phyloP scores from a whole-genome alignment of 2,329 filamentous ascomycete species.

The Biscogniauxia mediterranea region DNA sequence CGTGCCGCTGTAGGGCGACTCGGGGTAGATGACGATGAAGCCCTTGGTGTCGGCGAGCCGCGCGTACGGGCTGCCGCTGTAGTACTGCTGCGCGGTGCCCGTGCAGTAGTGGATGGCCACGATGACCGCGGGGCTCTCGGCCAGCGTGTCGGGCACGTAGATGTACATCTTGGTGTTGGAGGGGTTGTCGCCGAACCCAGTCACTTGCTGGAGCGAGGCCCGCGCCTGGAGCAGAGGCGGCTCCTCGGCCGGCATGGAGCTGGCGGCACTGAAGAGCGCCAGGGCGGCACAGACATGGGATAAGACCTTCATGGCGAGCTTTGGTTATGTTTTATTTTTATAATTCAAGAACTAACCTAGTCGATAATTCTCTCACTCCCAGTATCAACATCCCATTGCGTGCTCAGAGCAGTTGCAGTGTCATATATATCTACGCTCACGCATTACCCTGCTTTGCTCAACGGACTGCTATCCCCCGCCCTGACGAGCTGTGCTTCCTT shows the following conservation, averaged over 20 bases:
- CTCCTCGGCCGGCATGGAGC: background rate
- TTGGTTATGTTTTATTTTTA: background rate
- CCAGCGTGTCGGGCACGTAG: conserved; percentile 36
- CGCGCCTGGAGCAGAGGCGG: background rate
- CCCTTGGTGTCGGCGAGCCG: conserved; percentile 39
- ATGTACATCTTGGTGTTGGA: conserved; percentile 46
- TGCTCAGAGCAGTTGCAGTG: background rate
- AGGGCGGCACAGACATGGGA: background rate
- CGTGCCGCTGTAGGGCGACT: conserved; percentile 46
- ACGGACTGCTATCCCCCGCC: background rate
- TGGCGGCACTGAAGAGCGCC: background rate
- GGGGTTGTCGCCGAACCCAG: conserved; percentile 34
- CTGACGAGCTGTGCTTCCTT: background rate
- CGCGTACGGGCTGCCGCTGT: conserved; percentile 47
- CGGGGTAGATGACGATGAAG: conserved; percentile 54
- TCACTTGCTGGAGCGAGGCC: conserved; percentile 27
- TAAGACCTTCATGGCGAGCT: background rate
- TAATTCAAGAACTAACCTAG: background rate
- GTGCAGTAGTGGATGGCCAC: conserved; percentile 55
- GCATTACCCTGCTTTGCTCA: background rate
- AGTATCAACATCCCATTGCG: background rate
- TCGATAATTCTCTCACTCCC: background rate
- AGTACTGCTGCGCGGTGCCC: conserved; percentile 49
- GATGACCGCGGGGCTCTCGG: conserved; percentile 44
- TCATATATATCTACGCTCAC: background rate